Evolutionary conservation across 2,329 filamentous ascomycete genomes (phyloP).

Genomic region (Cladosporium austrohemisphaericum): DNA sequence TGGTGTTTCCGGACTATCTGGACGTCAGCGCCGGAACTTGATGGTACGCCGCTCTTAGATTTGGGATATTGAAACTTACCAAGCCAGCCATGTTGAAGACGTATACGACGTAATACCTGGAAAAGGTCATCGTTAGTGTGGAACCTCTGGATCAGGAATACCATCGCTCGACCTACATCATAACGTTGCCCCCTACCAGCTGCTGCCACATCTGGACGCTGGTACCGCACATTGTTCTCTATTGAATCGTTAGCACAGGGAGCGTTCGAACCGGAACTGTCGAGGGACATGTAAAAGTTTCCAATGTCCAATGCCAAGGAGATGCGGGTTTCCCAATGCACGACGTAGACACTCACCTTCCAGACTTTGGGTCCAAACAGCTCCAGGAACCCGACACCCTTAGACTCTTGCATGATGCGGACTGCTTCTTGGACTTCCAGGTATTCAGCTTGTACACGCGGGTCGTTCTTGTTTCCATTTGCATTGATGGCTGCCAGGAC

Average conservation of each 20-base stretch:
- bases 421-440: slow-evolving; percentile 42
- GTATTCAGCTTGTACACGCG: slow-evolving; percentile 46
- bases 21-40: no score
- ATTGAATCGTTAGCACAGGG: no score
- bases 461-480: slow-evolving; percentile 36
- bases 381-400: slow-evolving; percentile 38
- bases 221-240: slow-evolving; percentile 52
- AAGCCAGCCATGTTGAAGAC: slow-evolving; percentile 70
- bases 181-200: slow-evolving; percentile 35
- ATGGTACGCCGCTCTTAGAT: no score
- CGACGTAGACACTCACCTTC: slow-evolving; percentile 39
- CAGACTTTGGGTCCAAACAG: slow-evolving; percentile 52
- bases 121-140: no score
- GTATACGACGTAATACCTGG: slow-evolving; percentile 43
- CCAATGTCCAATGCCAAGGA: no score
- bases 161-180: no score
- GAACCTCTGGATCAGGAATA: no score
- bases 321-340: no score
- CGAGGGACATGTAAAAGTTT: no score
- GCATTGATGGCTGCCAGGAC: slow-evolving; percentile 43
- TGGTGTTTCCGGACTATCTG: slow-evolving; percentile 40
- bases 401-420: slow-evolving; percentile 38
- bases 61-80: background rate
- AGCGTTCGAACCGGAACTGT: no score
- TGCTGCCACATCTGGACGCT: slow-evolving; percentile 57